Base-by-base conservation (phyloP, 1,284 basidiomycete genomes). In the Pseudozyma tsukubaensis region DNA sequence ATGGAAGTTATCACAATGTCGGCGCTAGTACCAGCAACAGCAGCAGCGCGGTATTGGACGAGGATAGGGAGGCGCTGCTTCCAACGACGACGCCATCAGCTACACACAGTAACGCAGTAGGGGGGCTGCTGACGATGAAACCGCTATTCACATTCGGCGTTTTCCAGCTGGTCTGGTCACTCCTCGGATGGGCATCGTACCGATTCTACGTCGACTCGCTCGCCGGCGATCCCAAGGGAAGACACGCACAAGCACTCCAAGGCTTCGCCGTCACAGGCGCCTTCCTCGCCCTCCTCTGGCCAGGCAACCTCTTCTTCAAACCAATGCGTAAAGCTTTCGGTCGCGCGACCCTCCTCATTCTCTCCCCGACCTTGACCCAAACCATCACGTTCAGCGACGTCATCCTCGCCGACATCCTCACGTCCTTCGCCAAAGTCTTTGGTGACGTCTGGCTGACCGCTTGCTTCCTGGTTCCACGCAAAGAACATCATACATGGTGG, bases 381-480 rank as follows among this genome's bases (percentile, higher is more conserved):
- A 89, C 90, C 1, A 88, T 95, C 47, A 90, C 91, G 82, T 99
- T 99, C 85, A 90, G 91, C 44, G 95, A 99, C 82, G 90, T 99
- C 49, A 89, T 99, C 49, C 90, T 97, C 61, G 95, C 96, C 59
- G 97, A 99, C 88, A 90, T 97, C 67, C 89, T 97, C 79, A 99
- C 97, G 0, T 97, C 94, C 0, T 97, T 94, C 78, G 94, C 97
- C 44, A 97, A 97, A 86, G 94, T 99, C 32, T 87, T 98, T 39
- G 97, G 94, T 16, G 96, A 99, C 80, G 87, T 96, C 50, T 98
- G 93, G 92, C 86, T 97, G 24, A 94, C 92, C 1, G 80, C 91
- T 3, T 91, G 89, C 83, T 86, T 87, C 91, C 93, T 94, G 85
- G 93, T 57, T 85, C 91, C 82, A 13, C 60, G 77, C 16, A 77